phyloP scores from a whole-genome alignment of 768 basidiomycete genomes.

The Leccinum pellstonianum region DNA sequence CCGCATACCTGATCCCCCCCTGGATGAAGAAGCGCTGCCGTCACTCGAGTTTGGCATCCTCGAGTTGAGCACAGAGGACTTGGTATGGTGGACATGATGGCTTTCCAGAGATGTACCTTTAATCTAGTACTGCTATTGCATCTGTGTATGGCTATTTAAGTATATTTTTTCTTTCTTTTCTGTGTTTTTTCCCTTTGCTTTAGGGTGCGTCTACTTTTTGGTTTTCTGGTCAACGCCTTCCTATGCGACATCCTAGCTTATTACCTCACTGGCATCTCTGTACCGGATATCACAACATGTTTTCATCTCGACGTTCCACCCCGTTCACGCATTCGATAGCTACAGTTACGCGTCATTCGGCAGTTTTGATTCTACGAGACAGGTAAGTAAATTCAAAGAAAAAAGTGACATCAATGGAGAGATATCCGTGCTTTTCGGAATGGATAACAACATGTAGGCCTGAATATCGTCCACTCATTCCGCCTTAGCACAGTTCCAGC shows the following conservation, averaged over 20 bases:
- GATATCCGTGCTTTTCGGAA: not conserved
- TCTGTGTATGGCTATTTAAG: not conserved
- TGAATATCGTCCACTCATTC: not conserved
- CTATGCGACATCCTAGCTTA: not conserved
- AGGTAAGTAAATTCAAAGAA: not conserved
- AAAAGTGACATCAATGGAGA: not conserved
- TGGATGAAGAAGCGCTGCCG: not conserved
- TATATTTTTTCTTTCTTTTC: not conserved
- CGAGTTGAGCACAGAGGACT: constrained; percentile 5
- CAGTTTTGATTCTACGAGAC: not conserved
- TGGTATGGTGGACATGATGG: not conserved
- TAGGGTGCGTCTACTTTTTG: not conserved
- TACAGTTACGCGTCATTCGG: no score
- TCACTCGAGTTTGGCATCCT: constrained; percentile 22
- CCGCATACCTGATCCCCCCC: not conserved
- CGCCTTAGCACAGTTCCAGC: not conserved
- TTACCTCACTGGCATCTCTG: not conserved
- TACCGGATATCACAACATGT: not conserved
- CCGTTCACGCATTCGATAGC: no score
- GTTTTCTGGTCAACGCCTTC: not conserved
- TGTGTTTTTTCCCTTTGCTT: not conserved
- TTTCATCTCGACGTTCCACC: not conserved
- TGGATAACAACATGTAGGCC: no score
- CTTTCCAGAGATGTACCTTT: not conserved
- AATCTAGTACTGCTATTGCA: not conserved